Evolutionary conservation across 306 rosid species (phyloP), one percentile per base, ranked within the genome.

Genomic region (Sicyos edulis): DNA sequence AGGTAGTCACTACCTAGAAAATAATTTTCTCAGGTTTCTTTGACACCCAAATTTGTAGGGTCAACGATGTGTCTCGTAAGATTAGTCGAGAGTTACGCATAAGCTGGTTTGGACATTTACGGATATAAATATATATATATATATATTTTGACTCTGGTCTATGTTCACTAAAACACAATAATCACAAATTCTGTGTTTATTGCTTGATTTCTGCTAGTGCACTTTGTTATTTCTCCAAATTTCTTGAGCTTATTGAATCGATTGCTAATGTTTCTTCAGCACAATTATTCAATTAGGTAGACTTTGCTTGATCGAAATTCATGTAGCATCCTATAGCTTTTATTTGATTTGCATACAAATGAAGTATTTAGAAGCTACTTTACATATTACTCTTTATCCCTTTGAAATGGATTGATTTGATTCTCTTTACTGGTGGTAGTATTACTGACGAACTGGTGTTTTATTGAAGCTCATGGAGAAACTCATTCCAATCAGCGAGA

Each of bases 381-480:
- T 10, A 15, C 12, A 6, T 61, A 62, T 37, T 61, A 54, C 37
- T 44, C 54, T 29, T 19, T 24, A 8, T 16, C 54, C 57, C 17
- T n/a, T 67, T 54, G 50, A 15, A 75, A 26, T 42, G 54, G 54
- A 66, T 66, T 45, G 62, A 62, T 9, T 66, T 66, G 50, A 54
- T 16, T 24, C 57, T 40, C 67, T 76, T 61, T 55, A 29, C 57
- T 26, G 17, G 13, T 20, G 13, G 3, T 20, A 10, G 10, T 56
- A 19, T 47, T 16, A 6, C 63, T 45, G 58, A 42, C 17, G 16
- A 16, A 52, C 20, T 16, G 40, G 47, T 14, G 22, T 59, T 4
- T 26, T 20, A 45, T 45, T 83, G 85, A 84, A 91, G 97, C 89
- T 91, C 32, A 53, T 70, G 76, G 81, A 87, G 78, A 80, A 16